Evolutionary conservation across 352 stramenopile genomes (phyloP), one percentile per base, ranked within the genome.

Genomic region (Pythium guiyangense): DNA sequence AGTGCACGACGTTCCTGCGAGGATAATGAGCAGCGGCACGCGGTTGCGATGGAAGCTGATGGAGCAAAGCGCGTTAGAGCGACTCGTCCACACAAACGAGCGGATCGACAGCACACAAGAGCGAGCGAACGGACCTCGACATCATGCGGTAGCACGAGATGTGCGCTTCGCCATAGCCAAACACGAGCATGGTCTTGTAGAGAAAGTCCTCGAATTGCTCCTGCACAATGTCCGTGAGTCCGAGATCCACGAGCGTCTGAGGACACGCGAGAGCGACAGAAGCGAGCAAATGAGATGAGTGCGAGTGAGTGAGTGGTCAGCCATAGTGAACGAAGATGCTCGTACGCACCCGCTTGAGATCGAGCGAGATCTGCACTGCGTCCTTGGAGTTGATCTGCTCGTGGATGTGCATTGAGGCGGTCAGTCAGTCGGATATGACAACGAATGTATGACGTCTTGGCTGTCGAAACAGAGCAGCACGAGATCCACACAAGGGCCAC

Each of bases 151-250:
- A 92, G 68, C 85, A 81, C 34, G 81, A 78, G 49, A 95, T 90
- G 62, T 95, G 82, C 15, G 77, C 57, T 53, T 95, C 81, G 10
- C 83, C 81, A 61, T 95, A 95, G n/a, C 83, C 83, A 46, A 93
- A 95, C 11, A 92, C 83, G 44, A 90, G 71, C 81, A 95, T 91
- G 9, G 85, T 95, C 67, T 95, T 95, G 73, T 95, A 95, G 55
- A 95, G 59, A 63, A 95, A 95, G 54, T 95, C 84, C 57, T 95
- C 85, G 57, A 95, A 95, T 76, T 93, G 83, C 53, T 95, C 85
- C 79, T 88, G n/a, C n/a, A 87, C 69, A 47, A 95, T 95, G 58
- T 95, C 83, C 12, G 77, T 91, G 42, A 95, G 65, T 20, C 84
- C 86, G 26, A 95, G 65, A 50, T 95, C 85, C 53, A 95, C 85